Base-by-base conservation (phyloP, 768 basidiomycete genomes). In the Auriscalpium microsporum region DNA sequence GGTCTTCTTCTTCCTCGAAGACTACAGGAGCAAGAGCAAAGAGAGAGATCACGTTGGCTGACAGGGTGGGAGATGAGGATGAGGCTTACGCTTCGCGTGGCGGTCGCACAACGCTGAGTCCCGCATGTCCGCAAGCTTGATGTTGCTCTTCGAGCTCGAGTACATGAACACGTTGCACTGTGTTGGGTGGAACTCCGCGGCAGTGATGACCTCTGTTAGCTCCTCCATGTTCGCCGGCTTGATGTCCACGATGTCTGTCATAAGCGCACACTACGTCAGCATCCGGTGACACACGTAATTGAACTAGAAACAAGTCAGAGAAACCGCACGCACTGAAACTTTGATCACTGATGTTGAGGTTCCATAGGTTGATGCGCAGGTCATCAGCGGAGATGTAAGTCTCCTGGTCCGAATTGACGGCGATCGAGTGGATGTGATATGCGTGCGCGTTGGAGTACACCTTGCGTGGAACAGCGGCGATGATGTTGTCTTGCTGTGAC, bases 141-240 rank as follows among this genome's bases (percentile, higher is more conserved):
- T 97, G 70, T 96, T 98, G 64, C 94, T 95, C 74, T 98, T 98
- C 56, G 96, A 98, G 73, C 92, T 94, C 59, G 95, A 98, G 71
- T 98, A 99, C 94, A 97, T 96, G 77, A 99, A 98, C 50, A 91
- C 76, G 71, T 98, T 98, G 84, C 96, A 98, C 60, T 95, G 90
- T 52, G 83, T 80, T 35, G 96, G 96, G 68, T 98, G 96, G 73
- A 99, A 98, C 73, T 99, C 96, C 48, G 96, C 93, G 10, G 95
- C 92, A n/a, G 96, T 99, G 71, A 99, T 98, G 68, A 99, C 96
- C 70, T 99, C 96, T 14, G 96, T 98, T 53, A 99, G 78, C 71
- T 99, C 96, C 69, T 99, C 96, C 96, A 99, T 99, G 72, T 99
- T 99, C 65, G 92, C 84, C 2, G 96, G 96, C 69, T 99, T 99